These are phyloP conservation scores for Suillus sp. DNA, from an alignment of 768 basidiomycete genomes.

Conservation along the genomic window DNA sequence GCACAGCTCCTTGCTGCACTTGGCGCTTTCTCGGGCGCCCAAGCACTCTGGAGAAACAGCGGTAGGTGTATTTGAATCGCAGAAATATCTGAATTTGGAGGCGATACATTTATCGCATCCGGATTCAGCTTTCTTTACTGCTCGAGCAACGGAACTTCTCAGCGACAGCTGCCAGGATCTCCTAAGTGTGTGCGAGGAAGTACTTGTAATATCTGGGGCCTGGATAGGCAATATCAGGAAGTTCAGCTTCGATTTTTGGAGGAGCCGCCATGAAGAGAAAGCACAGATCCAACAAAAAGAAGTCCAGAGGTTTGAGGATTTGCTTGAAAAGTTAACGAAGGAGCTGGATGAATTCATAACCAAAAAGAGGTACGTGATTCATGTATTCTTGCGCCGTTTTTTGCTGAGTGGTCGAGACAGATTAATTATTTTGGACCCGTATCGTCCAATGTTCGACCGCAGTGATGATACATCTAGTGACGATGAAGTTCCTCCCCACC, in stretches of 20 bases:
- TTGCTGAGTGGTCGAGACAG: constrained; percentile 34
- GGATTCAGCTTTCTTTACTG: constrained; percentile 43
- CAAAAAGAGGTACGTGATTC: constrained; percentile 47
- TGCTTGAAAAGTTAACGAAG: constrained; percentile 38
- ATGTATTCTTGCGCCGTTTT: neutral
- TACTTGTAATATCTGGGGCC: constrained; percentile 41
- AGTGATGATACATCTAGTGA: constrained; percentile 29
- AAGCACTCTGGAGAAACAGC: constrained; percentile 44
- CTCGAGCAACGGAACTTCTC: constrained; percentile 46
- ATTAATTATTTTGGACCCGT: constrained; percentile 58
- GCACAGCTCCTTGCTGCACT: constrained; percentile 42
- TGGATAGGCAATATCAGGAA: constrained; percentile 52
- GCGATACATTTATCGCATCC: constrained; percentile 54
- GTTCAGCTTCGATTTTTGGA: constrained; percentile 42
- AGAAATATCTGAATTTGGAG: constrained; percentile 70
- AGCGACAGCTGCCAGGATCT: constrained; percentile 56
- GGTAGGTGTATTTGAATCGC: constrained; percentile 75
- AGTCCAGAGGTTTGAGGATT: constrained; percentile 39
- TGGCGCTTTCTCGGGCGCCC: constrained; percentile 34
- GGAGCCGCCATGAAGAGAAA: constrained; percentile 31
- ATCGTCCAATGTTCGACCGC: constrained; percentile 51
- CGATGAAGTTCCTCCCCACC: constrained; percentile 58
- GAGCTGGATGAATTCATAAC: constrained; percentile 49
- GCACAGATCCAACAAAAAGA: constrained; percentile 34
- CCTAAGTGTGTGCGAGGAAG: constrained; percentile 44